Conservation (phyloP, 108 stramenopile species). For the Nitzschia sp. region DNA sequence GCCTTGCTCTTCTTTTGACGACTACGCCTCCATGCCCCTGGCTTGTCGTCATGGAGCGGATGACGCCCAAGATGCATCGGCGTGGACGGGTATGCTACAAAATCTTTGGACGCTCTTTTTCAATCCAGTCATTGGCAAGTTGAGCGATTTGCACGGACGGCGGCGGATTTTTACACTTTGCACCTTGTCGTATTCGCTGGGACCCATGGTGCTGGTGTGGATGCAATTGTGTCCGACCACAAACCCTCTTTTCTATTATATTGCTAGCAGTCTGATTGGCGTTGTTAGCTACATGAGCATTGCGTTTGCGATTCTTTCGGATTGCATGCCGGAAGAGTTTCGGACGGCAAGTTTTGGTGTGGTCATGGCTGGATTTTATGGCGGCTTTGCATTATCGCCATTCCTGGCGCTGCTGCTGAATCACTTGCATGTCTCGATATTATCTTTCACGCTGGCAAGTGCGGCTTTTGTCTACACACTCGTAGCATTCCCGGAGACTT, state of each 20-base stretch:
- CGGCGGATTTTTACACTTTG: slow-evolving; percentile 49
- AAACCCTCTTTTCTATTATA: slow-evolving; percentile 63
- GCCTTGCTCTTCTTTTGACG: slow-evolving; percentile 40
- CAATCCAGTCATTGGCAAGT: slow-evolving; percentile 67
- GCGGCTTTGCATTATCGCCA: slow-evolving; percentile 71
- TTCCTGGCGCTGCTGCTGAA: slow-evolving; percentile 58
- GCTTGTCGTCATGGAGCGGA: slow-evolving; percentile 69
- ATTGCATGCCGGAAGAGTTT: slow-evolving; percentile 58
- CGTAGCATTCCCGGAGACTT: slow-evolving; percentile 68
- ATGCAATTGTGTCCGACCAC: slow-evolving; percentile 50
- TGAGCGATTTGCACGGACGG: slow-evolving; percentile 70
- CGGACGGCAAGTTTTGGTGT: slow-evolving; percentile 75
- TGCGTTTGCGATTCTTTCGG: slow-evolving; percentile 64
- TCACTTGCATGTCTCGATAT: slow-evolving; percentile 29
- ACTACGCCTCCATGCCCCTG: slow-evolving; percentile 42
- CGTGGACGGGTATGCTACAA: slow-evolving; percentile 43
- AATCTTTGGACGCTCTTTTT: slow-evolving; percentile 55
- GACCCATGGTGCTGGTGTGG: slow-evolving; percentile 53
- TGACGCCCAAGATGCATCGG: slow-evolving; percentile 70
- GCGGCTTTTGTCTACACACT: slow-evolving; percentile 39
- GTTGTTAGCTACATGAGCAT: slow-evolving; percentile 59
- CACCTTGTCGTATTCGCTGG: slow-evolving; percentile 48
- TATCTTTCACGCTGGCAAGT: slow-evolving; percentile 9
- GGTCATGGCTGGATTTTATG: slow-evolving; percentile 59
- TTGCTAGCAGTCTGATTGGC: slow-evolving; percentile 53